Percentiles rank a stretch among this genome's conserved stretches.
Conservation (phyloP, 805 yeast genomes). For the Nakazawaea wyomingensis region DNA sequence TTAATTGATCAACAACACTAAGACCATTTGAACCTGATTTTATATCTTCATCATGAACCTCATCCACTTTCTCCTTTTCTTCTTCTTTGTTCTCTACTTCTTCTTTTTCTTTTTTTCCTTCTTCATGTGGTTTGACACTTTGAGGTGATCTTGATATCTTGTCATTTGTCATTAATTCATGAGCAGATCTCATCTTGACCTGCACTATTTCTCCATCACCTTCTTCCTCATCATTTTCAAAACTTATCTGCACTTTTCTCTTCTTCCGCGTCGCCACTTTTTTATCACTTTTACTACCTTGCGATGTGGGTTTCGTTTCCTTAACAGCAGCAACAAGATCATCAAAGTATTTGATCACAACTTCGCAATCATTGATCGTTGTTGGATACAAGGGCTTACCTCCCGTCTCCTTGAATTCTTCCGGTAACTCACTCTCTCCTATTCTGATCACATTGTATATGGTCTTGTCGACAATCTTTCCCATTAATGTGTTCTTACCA, state of each 20-base stretch:
- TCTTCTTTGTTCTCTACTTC: background rate
- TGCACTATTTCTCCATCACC: background rate
- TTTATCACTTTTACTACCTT: background rate
- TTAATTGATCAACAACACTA: background rate
- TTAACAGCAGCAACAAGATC: slow-evolving; percentile 24
- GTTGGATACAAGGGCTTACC: slow-evolving; percentile 51
- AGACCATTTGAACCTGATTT: background rate
- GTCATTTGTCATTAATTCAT: slow-evolving; percentile 2
- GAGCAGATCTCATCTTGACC: slow-evolving; percentile 7
- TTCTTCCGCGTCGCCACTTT: too few species aligned
- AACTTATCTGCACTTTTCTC: too few species aligned
- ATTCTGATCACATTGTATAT: slow-evolving; percentile 49
- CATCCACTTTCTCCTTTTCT: background rate
- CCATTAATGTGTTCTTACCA: slow-evolving; percentile 43
- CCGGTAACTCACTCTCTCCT: slow-evolving; percentile 38
- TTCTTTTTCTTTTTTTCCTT: background rate
- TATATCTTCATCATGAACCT: background rate
- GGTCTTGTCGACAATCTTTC: slow-evolving; percentile 52
- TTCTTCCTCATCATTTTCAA: too few species aligned
- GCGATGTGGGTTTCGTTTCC: too few species aligned
- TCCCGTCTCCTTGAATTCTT: slow-evolving; percentile 16
- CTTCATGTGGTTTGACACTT: background rate
- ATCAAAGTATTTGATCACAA: slow-evolving; percentile 44
- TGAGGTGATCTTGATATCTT: background rate
- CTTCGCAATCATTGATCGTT: slow-evolving; percentile 32